These are phyloP conservation scores for Fraxinus greggii DNA, from an alignment of 305 asterid genomes.

Conservation along the genomic window DNA sequence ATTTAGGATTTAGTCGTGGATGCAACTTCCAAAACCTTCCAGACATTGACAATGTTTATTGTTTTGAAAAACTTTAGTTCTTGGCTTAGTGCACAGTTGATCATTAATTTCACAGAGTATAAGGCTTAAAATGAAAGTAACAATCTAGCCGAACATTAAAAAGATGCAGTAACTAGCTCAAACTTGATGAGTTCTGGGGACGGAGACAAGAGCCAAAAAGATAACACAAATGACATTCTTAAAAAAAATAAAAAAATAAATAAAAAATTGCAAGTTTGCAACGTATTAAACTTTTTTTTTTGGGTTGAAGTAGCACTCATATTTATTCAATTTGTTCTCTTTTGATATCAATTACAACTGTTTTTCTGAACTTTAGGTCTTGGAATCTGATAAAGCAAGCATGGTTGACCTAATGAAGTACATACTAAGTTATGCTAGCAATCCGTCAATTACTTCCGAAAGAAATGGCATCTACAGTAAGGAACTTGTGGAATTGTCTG, in stretches of 20 bases:
- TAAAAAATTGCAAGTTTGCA: neutral
- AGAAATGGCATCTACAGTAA: slow-evolving; percentile 58
- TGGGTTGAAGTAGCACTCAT: neutral
- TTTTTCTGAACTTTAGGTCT: slow-evolving; percentile 37
- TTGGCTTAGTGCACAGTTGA: neutral
- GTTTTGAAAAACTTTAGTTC: neutral
- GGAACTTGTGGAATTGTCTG: slow-evolving; percentile 75
- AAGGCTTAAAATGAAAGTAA: neutral
- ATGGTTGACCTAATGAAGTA: slow-evolving; percentile 88
- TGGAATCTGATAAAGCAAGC: slow-evolving; percentile 45
- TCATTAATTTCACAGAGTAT: neutral
- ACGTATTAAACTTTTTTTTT: neutral
- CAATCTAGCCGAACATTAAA: neutral
- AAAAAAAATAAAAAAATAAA: neutral
- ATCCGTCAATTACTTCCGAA: slow-evolving; percentile 52
- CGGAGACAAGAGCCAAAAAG: neutral
- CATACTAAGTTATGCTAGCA: slow-evolving; percentile 81
- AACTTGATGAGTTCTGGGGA: neutral
- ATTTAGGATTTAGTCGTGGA: neutral
- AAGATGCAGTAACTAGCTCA: neutral
- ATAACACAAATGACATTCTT: neutral
- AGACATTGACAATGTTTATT: neutral
- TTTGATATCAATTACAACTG: neutral
- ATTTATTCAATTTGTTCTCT: neutral
- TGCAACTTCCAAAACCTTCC: neutral